Conservation (phyloP, 2,329 filamentous ascomycete genomes). For the Chalaropsis thielavioides region DNA sequence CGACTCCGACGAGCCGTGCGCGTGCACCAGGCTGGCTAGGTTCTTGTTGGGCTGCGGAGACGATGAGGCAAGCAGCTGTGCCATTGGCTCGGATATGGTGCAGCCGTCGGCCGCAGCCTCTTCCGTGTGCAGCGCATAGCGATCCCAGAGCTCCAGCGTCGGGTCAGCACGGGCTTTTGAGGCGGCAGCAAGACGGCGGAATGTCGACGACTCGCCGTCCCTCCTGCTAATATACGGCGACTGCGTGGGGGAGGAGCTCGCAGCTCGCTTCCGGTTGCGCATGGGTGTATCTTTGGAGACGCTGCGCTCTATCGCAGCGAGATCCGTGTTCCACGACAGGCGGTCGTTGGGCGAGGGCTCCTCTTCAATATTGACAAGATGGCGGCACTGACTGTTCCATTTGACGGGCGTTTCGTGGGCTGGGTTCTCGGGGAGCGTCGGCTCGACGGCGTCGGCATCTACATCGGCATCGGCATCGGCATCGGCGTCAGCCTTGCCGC, state of each 20-base stretch:
- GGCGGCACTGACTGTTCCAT: slow-evolving; percentile 38
- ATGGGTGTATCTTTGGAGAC: slow-evolving; percentile 36
- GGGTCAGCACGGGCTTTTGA: slow-evolving; percentile 49
- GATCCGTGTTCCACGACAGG: slow-evolving; percentile 44
- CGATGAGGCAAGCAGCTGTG: slow-evolving; percentile 33
- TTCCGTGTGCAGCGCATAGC: slow-evolving; percentile 44
- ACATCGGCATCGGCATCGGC: slow-evolving; percentile 10
- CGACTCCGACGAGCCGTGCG: not conserved
- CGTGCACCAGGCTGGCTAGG: not conserved
- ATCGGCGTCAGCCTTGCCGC: slow-evolving; percentile 16
- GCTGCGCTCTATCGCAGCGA: slow-evolving; percentile 29
- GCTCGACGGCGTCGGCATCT: slow-evolving; percentile 12
- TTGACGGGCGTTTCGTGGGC: slow-evolving; percentile 38
- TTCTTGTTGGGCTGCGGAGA: slow-evolving; percentile 47
- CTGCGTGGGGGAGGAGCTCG: slow-evolving; percentile 58
- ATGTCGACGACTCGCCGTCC: slow-evolving; percentile 15
- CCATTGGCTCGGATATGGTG: slow-evolving; percentile 7
- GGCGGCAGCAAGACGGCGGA: slow-evolving; percentile 16
- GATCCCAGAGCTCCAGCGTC: slow-evolving; percentile 62
- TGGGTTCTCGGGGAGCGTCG: slow-evolving; percentile 19
- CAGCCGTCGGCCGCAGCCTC: not conserved
- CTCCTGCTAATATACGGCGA: slow-evolving; percentile 35
- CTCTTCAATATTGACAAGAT: slow-evolving; percentile 31
- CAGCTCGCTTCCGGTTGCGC: slow-evolving; percentile 48
- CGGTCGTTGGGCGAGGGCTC: slow-evolving; percentile 45